Conservation (phyloP, 352 stramenopile genomes). For the Globisporangium radiosum region DNA sequence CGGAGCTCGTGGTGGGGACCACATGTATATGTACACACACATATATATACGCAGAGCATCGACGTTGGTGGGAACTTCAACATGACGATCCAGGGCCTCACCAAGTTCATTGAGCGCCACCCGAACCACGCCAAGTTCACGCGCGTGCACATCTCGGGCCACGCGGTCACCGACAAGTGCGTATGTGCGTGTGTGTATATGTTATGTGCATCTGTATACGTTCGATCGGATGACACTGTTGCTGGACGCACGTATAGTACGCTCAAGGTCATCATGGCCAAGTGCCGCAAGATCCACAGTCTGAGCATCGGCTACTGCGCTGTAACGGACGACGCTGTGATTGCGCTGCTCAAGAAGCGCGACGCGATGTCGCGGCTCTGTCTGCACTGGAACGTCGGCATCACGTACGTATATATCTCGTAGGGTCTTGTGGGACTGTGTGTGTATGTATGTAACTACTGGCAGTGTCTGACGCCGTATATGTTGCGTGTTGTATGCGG, state of each 20-base stretch:
- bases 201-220: no score
- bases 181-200: not conserved
- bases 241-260: slow-evolving; percentile 32
- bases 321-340: slow-evolving; percentile 82
- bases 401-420: slow-evolving; percentile 55
- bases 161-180: slow-evolving; percentile 79
- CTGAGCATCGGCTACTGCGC: slow-evolving; percentile 81
- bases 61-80: slow-evolving; percentile 87
- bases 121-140: slow-evolving; percentile 87
- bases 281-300: slow-evolving; percentile 86
- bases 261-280: slow-evolving; percentile 82
- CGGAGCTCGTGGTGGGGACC: no score
- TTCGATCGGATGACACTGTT: not conserved
- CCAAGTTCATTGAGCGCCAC: slow-evolving; percentile 86
- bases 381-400: slow-evolving; percentile 83
- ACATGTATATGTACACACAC: not conserved
- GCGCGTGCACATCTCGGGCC: slow-evolving; percentile 79
- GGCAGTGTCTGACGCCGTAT: not conserved
- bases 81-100: slow-evolving; percentile 84
- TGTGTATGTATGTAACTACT: not conserved
- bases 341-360: slow-evolving; percentile 78
- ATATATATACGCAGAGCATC: slow-evolving; percentile 43
- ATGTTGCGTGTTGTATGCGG: not conserved
- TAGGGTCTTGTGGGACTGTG: not conserved
- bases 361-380: slow-evolving; percentile 70